Evolutionary conservation across 306 rosid genomes (phyloP).

Genomic region (Corylus americana): DNA sequence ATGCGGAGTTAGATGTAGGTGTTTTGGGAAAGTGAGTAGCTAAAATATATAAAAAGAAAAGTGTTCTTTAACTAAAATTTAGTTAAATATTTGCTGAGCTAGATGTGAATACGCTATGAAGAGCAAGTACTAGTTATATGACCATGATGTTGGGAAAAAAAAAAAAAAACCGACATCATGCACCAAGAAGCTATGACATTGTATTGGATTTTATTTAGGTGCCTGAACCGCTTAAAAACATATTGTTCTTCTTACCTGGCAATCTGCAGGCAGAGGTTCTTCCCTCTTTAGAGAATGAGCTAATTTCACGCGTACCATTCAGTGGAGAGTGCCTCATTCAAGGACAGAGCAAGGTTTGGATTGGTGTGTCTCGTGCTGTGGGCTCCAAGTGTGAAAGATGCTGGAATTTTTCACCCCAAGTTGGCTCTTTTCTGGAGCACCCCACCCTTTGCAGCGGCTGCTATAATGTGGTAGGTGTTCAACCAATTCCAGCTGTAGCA

Average conservation of each 20-base stretch:
- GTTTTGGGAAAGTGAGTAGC: no score
- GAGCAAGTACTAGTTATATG: background rate
- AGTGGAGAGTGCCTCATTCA: conserved; percentile 69
- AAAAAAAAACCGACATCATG: background rate
- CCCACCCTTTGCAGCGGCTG: conserved; percentile 82
- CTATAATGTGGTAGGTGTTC: conserved; percentile 49
- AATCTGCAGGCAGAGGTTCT: conserved; percentile 75
- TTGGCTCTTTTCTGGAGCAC: conserved; percentile 66
- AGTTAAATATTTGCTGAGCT: no score
- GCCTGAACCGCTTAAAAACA: background rate
- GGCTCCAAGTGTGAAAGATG: conserved; percentile 92
- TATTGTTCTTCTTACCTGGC: background rate
- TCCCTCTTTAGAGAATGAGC: conserved; percentile 55
- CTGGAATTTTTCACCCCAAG: conserved; percentile 76
- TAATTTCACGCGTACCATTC: conserved; percentile 47
- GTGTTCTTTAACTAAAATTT: no score
- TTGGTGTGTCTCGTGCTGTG: conserved; percentile 80
- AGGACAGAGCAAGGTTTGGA: conserved; percentile 73
- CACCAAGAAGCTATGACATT: background rate
- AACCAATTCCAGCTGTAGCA: conserved; percentile 58
- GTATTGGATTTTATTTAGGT: background rate
- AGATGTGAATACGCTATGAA: background rate
- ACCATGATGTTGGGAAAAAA: background rate
- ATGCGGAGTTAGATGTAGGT: no score
- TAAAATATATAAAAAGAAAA: no score